A percentile compares a stretch with the other conserved stretches of the same genome.
These are phyloP conservation scores for Antarctomyces pellizariae DNA, from an alignment of 495 filamentous ascomycete species.

Conservation along the genomic window DNA sequence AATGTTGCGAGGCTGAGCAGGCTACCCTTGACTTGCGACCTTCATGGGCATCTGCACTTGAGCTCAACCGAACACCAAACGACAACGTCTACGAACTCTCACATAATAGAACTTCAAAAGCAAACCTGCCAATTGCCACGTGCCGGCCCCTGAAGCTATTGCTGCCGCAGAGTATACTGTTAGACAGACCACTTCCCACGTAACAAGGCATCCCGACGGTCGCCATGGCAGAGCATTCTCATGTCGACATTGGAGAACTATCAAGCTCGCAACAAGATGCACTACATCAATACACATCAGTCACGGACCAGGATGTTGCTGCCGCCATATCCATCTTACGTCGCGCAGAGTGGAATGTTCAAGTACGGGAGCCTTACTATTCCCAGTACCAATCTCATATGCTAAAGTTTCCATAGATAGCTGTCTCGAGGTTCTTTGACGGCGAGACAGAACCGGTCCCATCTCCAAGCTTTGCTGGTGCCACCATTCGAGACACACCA, in stretches of 20 bases:
- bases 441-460: conserved; percentile 73
- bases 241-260: conserved; percentile 42
- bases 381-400: neutral
- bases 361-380: conserved; percentile 27
- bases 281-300: conserved; percentile 66
- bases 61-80: no score
- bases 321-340: conserved; percentile 63
- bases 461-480: conserved; percentile 31
- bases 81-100: no score
- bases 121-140: no score
- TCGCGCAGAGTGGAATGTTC: conserved; percentile 86
- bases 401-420: conserved; percentile 36
- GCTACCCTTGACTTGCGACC: no score
- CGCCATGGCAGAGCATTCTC: no score
- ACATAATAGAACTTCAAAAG: no score
- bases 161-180: no score
- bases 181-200: no score
- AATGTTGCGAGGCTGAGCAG: no score
- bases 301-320: conserved; percentile 59
- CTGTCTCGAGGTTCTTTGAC: conserved; percentile 92
- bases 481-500: conserved; percentile 32
- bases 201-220: no score
- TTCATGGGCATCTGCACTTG: no score
- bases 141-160: no score
- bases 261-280: conserved; percentile 52